Percentiles rank a stretch among this genome's conserved stretches.
These are phyloP conservation scores for Heliosperma pusillum DNA, from an alignment of 148 eudicot genomes.

Conservation along the genomic window DNA sequence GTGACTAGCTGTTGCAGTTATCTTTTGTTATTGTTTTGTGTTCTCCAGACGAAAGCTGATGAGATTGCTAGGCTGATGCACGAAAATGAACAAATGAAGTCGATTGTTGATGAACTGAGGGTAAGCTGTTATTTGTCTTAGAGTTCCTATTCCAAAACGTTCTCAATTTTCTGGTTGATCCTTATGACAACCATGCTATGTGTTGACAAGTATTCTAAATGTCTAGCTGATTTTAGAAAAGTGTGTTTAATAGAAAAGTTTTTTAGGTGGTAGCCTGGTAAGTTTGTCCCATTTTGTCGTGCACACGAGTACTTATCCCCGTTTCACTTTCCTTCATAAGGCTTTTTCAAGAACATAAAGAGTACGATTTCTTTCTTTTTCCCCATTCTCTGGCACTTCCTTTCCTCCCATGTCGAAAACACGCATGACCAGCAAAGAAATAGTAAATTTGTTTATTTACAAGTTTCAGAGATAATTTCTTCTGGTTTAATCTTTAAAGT, in stretches of 20 bases:
- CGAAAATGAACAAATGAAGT: conserved; percentile 85
- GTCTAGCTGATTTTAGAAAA: neutral
- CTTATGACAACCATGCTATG: neutral
- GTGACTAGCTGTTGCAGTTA: conserved; percentile 9
- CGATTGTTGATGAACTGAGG: conserved; percentile 61
- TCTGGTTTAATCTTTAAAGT: neutral
- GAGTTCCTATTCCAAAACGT: neutral
- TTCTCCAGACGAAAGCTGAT: conserved; percentile 85
- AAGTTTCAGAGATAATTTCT: neutral
- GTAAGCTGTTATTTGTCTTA: conserved; percentile 28
- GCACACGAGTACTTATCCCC: neutral
- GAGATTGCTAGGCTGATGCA: conserved; percentile 88
- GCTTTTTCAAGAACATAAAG: neutral
- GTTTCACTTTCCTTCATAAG: neutral
- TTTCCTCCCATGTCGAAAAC: neutral
- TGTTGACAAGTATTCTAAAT: neutral
- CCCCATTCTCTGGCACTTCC: neutral
- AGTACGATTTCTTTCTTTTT: neutral
- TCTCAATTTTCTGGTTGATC: neutral
- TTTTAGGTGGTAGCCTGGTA: too few species aligned
- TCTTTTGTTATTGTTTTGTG: conserved; percentile 19
- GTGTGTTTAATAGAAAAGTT: too few species aligned
- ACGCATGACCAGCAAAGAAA: neutral
- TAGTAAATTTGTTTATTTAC: neutral
- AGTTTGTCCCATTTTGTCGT: neutral